Evolutionary conservation across 2,329 filamentous ascomycete species (phyloP).

Genomic region (Apiospora phragmitis): DNA sequence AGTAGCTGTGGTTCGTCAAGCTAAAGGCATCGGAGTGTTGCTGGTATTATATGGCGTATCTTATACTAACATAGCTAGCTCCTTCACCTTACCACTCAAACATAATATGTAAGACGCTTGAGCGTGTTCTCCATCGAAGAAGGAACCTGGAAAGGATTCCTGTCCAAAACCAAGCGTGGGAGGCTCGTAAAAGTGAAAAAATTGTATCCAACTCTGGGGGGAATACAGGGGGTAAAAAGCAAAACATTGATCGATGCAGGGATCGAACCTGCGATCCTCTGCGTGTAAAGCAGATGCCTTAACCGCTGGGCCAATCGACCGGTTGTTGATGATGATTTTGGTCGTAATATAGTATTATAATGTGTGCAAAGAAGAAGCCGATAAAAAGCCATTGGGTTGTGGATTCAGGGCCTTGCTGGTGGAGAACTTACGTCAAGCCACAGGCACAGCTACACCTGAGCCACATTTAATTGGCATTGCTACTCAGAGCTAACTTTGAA

Average conservation of each 20-base stretch:
- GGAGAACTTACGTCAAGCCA: not conserved
- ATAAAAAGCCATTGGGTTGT: not conserved
- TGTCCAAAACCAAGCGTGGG: not conserved
- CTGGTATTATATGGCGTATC: not conserved
- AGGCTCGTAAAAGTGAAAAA: not conserved
- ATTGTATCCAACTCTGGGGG: not conserved
- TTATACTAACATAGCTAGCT: not conserved
- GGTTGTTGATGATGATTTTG: not conserved
- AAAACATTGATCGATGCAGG: constrained; percentile 39
- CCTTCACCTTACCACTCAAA: not conserved
- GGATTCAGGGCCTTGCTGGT: not conserved
- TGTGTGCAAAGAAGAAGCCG: not conserved
- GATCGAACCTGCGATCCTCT: constrained; percentile 47
- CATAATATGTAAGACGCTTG: not conserved
- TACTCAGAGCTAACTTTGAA: not conserved
- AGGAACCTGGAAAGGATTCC: not conserved
- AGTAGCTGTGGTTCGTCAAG: not conserved
- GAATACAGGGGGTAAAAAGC: not conserved
- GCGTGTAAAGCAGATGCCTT: constrained; percentile 43
- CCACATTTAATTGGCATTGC: not conserved
- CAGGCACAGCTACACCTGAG: not conserved
- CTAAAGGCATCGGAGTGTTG: not conserved
- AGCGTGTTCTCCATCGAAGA: not conserved
- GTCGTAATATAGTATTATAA: not conserved
- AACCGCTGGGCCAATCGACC: constrained; percentile 40